Percentiles rank a stretch among this genome's conserved stretches.
Evolutionary conservation across 495 filamentous ascomycete genomes (phyloP).

Genomic region (Pyronema omphalodes): DNA sequence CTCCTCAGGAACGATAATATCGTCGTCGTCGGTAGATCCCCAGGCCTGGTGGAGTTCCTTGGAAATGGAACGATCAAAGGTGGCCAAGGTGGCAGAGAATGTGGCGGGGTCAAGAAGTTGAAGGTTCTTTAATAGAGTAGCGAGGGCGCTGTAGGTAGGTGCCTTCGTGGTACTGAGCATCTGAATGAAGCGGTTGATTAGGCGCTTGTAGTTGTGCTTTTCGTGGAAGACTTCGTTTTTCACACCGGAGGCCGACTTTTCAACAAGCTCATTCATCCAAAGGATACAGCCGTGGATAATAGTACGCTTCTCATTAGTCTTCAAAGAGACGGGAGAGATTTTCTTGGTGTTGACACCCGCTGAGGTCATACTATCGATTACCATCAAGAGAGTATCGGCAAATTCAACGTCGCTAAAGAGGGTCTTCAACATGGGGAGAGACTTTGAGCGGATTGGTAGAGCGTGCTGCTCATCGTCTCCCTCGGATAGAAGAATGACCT

Average conservation of each 20-base stretch:
- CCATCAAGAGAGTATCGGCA: slow-evolving; percentile 19
- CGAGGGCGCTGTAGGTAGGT: slow-evolving; percentile 14
- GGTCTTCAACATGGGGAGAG: slow-evolving; percentile 19
- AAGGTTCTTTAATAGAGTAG: slow-evolving; percentile 17
- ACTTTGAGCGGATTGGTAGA: slow-evolving; percentile 17
- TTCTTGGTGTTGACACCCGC: slow-evolving; percentile 21
- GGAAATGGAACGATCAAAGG: slow-evolving; percentile 19
- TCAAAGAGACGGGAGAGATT: slow-evolving; percentile 20
- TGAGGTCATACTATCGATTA: slow-evolving; percentile 20
- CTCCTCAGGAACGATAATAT: slow-evolving; percentile 17
- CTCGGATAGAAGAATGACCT: slow-evolving; percentile 21
- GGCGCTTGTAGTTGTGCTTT: slow-evolving; percentile 18
- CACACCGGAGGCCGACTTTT: slow-evolving; percentile 11
- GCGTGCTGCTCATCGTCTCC: slow-evolving; percentile 23
- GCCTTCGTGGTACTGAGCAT: slow-evolving; percentile 23
- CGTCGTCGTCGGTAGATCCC: slow-evolving; percentile 21
- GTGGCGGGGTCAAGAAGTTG: slow-evolving; percentile 13
- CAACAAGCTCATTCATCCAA: slow-evolving; percentile 24
- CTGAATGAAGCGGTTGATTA: slow-evolving; percentile 19
- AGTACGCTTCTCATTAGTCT: slow-evolving; percentile 20
- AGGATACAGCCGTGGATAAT: slow-evolving; percentile 21
- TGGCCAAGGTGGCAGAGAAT: slow-evolving; percentile 21
- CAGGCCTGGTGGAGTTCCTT: slow-evolving; percentile 21
- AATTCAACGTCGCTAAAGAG: slow-evolving; percentile 20
- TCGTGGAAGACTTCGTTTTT: slow-evolving; percentile 23